Base-by-base conservation (phyloP, 306 rosid species). In the Benincasa hispida region DNA sequence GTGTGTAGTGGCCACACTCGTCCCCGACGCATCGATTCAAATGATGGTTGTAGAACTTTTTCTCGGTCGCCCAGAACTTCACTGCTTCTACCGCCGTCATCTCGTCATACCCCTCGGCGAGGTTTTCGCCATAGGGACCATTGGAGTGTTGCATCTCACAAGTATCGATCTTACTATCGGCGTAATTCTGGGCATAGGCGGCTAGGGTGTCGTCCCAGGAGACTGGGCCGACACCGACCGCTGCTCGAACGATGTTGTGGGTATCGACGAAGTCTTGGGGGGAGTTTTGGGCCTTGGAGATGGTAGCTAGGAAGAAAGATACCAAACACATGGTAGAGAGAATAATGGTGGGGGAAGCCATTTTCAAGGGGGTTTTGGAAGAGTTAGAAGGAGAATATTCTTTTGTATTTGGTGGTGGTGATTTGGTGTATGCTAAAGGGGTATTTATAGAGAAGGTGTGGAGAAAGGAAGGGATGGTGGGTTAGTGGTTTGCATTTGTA, bases 1-100 rank as follows among this genome's bases (percentile, higher is more conserved):
- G 89, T 3, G 86, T 83, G 30, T 87, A 87, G 47, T 87, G 91
- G 4, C 53, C 12, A 8, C 87, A 87, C 37, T 74, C 84, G n/a
- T 41, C 87, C 1, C 68, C 73, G 0, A 69, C 37, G 13, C 88
- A 85, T 0, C 25, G 0, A 35, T 79, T 81, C 5, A 45, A 24
- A 17, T 58, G 1, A 0, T 69, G 30, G 54, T 83, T 77, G 8
- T 84, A 86, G 47, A 35, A 17, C 0, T 54, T 14, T 79, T 75
- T 82, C 89, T 86, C 89, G 0, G 58, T 14, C 0, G 81, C 35
- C 87, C 87, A 87, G 1, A 80, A 7, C 10, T 80, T 76, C 34
- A 84, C 87, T 0, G 86, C 81, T 14, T 72, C 81, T 0, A 24
- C 8, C 0, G 48, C 83, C 0, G 24, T 70, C n/a, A 80, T 35